These are phyloP conservation scores for Globisporangium parvum DNA, from an alignment of 352 stramenopile genomes.

Conservation along the genomic window DNA sequence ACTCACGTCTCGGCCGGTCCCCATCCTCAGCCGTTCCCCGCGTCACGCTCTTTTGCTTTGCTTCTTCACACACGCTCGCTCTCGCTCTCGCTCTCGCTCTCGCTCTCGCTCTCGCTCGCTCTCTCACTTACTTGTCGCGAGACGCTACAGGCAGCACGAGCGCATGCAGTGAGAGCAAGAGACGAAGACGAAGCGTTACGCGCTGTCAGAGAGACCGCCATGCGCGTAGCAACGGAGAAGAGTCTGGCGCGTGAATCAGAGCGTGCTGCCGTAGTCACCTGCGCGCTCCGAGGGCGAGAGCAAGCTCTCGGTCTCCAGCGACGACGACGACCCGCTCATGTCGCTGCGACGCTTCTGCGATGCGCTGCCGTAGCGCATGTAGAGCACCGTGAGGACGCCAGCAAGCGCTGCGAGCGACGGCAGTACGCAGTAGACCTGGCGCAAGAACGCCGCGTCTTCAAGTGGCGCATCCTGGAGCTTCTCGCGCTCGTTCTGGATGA, in stretches of 20 bases:
- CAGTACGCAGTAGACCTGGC: slow-evolving; percentile 68
- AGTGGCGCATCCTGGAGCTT: slow-evolving; percentile 48
- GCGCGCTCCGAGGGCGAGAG: slow-evolving; percentile 14
- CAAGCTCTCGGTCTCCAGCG: slow-evolving; percentile 27
- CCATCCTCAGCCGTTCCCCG: too few species aligned
- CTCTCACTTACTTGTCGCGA: too few species aligned
- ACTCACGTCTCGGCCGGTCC: too few species aligned
- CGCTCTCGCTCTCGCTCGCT: too few species aligned
- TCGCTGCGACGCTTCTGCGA: slow-evolving; percentile 21
- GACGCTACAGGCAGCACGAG: too few species aligned
- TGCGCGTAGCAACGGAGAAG: too few species aligned
- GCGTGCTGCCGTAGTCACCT: slow-evolving; percentile 16
- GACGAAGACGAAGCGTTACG: too few species aligned
- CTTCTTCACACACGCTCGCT: too few species aligned
- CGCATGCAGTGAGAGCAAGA: too few species aligned
- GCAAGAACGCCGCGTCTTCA: slow-evolving; percentile 64
- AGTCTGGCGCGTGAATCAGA: slow-evolving; percentile 8
- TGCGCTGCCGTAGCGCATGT: slow-evolving; percentile 72
- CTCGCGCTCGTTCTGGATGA: slow-evolving; percentile 80
- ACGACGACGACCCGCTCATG: slow-evolving; percentile 8
- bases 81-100: too few species aligned
- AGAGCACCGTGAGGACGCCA: slow-evolving; percentile 55
- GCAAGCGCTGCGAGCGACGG: slow-evolving; percentile 55
- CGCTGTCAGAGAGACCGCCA: not conserved
- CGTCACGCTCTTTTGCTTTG: too few species aligned